Evolutionary conservation across 1,139 yeast genomes (phyloP).

Genomic region (Petasospora rhodanensis): DNA sequence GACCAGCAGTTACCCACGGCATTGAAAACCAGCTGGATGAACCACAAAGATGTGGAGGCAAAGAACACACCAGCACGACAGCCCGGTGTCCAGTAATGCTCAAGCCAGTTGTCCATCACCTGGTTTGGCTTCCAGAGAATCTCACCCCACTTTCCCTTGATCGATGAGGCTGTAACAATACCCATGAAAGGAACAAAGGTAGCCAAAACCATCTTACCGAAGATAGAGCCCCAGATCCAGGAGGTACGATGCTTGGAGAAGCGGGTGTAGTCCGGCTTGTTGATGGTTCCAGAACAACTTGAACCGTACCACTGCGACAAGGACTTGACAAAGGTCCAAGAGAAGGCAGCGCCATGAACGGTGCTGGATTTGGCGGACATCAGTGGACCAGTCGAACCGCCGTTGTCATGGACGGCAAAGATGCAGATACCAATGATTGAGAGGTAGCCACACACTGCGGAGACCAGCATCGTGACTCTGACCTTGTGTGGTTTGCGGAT

Average conservation of each 20-base stretch:
- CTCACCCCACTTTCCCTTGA: constrained; percentile 5
- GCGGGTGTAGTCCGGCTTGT: constrained; percentile 31
- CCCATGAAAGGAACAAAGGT: constrained; percentile 10
- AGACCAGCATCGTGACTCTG: constrained; percentile 33
- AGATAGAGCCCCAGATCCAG: constrained; percentile 26
- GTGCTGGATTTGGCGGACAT: constrained; percentile 6
- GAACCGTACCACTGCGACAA: constrained; percentile 28
- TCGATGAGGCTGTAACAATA: constrained; percentile 8
- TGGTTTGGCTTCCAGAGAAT: constrained; percentile 5
- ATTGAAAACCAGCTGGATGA: constrained; percentile 5
- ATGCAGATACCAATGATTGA: constrained; percentile 38
- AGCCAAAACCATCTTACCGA: constrained; percentile 19
- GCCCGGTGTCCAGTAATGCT: constrained; percentile 1
- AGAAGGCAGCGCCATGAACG: constrained; percentile 12
- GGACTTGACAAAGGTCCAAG: constrained; percentile 21
- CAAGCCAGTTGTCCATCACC: constrained; percentile 7
- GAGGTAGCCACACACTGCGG: constrained; percentile 36
- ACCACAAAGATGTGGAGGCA: constrained; percentile 1
- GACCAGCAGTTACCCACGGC: constrained; percentile 8
- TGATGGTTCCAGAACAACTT: constrained; percentile 29
- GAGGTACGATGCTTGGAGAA: constrained; percentile 25
- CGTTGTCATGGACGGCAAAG: constrained; percentile 27
- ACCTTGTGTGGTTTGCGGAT: constrained; percentile 35
- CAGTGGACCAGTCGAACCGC: constrained; percentile 12
- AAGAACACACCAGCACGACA: constrained; percentile 10